A percentile compares a stretch with the other conserved stretches of the same genome.
These are phyloP conservation scores for Russula emetica DNA, from an alignment of 768 basidiomycete species.

Conservation along the genomic window DNA sequence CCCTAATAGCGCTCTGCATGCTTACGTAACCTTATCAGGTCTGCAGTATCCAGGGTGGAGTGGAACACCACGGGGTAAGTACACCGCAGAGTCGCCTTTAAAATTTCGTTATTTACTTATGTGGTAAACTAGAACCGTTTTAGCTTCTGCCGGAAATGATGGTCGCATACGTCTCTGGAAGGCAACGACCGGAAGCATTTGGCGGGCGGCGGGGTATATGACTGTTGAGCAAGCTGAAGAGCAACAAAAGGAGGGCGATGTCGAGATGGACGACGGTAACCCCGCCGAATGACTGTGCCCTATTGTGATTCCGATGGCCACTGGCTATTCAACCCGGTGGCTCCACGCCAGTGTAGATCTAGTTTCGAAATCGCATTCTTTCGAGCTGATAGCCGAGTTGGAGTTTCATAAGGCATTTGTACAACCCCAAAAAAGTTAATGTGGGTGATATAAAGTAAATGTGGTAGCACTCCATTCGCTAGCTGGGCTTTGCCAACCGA, in stretches of 20 bases:
- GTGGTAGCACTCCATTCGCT: neutral
- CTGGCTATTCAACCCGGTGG: neutral
- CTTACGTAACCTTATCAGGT: conserved; percentile 38
- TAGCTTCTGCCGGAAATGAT: conserved; percentile 81
- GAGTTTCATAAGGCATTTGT: neutral
- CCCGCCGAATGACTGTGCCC: conserved; percentile 34
- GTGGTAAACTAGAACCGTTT: conserved; percentile 53
- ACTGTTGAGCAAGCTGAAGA: conserved; percentile 73
- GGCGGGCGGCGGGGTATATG: conserved; percentile 78
- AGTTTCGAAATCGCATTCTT: conserved; percentile 6
- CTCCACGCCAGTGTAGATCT: neutral
- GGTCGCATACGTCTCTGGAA: conserved; percentile 83
- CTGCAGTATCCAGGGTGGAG: conserved; percentile 79
- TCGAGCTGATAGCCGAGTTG: neutral
- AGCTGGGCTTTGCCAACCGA: too few species aligned
- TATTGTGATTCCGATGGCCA: neutral
- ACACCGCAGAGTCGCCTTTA: conserved; percentile 2
- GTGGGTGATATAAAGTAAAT: neutral
- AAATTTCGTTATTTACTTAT: conserved; percentile 3
- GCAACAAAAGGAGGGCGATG: conserved; percentile 38
- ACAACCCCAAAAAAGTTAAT: neutral
- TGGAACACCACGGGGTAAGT: conserved; percentile 88
- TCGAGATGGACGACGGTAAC: conserved; percentile 43
- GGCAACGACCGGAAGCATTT: conserved; percentile 75
- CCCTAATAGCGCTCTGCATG: neutral